phyloP scores from a whole-genome alignment of 2,329 filamentous ascomycete species.

The Scopulariopsis brevicaulis region DNA sequence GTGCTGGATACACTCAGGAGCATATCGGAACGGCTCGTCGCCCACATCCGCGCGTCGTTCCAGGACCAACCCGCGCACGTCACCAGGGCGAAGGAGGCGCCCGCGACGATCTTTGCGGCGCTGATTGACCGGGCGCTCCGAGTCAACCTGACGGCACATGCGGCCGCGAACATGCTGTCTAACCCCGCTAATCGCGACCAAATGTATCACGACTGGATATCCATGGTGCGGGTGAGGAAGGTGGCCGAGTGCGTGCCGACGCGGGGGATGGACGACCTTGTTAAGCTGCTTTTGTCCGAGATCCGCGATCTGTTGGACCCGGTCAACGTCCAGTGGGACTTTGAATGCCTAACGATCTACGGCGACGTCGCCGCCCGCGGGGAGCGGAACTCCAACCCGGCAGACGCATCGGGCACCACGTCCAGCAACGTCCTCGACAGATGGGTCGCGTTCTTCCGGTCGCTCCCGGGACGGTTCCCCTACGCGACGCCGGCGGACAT shows the following conservation, averaged over 20 bases:
- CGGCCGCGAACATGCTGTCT: conserved; percentile 84
- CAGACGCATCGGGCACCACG: conserved; percentile 22
- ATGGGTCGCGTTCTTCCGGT: conserved; percentile 63
- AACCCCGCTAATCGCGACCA: conserved; percentile 82
- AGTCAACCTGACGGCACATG: conserved; percentile 88
- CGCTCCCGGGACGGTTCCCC: conserved; percentile 60
- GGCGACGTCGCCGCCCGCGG: conserved; percentile 41
- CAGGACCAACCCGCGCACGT: conserved; percentile 78
- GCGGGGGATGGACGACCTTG: conserved; percentile 54
- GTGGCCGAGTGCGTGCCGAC: conserved; percentile 52
- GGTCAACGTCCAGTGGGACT: conserved; percentile 51
- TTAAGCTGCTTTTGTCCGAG: conserved; percentile 51
- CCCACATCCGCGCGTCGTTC: conserved; percentile 77
- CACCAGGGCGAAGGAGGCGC: conserved; percentile 73
- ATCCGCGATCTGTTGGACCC: conserved; percentile 63
- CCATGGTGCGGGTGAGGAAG: conserved; percentile 50
- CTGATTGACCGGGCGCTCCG: conserved; percentile 78
- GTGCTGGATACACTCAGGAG: conserved; percentile 80
- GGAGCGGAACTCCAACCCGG: conserved; percentile 24
- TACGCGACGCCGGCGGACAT: conserved; percentile 62
- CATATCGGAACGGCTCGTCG: conserved; percentile 71
- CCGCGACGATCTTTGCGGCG: conserved; percentile 78
- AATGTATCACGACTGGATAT: conserved; percentile 91
- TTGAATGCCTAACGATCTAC: conserved; percentile 50
- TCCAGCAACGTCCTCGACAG: conserved; percentile 62